Evolutionary conservation across 163 green algal species (phyloP).

Genomic region (Picocystis sp.): DNA sequence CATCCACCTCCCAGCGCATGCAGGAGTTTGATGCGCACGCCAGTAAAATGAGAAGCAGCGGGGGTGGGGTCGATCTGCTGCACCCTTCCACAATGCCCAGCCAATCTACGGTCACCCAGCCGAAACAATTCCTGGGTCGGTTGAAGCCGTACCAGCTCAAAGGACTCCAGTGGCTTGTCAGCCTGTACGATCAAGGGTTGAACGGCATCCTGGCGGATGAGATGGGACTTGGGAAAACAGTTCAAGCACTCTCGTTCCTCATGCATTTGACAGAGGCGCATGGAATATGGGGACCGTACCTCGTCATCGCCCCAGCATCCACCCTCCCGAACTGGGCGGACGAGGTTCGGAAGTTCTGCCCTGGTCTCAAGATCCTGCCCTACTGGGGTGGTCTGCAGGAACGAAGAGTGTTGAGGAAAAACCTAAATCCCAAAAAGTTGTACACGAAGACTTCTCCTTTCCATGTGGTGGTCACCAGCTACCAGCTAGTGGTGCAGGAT

Average conservation of each 20-base stretch:
- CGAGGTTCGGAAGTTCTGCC: conserved; percentile 15
- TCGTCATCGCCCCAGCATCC: conserved; percentile 23
- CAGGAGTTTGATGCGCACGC: conserved; percentile 16
- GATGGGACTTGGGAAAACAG: conserved; percentile 9
- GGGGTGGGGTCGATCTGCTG: conserved; percentile 17
- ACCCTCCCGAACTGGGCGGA: conserved; percentile 29
- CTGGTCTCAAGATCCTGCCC: neutral
- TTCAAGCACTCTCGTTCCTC: conserved; percentile 25
- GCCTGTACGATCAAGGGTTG: conserved; percentile 26
- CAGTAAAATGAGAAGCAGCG: neutral
- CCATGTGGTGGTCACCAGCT: conserved; percentile 24
- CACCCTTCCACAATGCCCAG: conserved; percentile 28
- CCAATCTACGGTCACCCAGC: conserved; percentile 11
- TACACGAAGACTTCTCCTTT: conserved; percentile 16
- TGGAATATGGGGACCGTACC: conserved; percentile 25
- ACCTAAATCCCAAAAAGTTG: conserved; percentile 20
- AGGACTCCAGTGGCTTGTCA: conserved; percentile 29
- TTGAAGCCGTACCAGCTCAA: conserved; percentile 31
- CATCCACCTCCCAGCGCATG: conserved; percentile 9
- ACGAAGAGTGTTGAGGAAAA: conserved; percentile 14
- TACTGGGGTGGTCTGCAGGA: conserved; percentile 10
- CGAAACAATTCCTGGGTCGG: conserved; percentile 13
- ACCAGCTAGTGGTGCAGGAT: conserved; percentile 20
- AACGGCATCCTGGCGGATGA: conserved; percentile 9
- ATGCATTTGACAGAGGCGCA: conserved; percentile 25